Conservation (phyloP, 192 early-diverging fungal genomes). For the Chytriomyces sp. region DNA sequence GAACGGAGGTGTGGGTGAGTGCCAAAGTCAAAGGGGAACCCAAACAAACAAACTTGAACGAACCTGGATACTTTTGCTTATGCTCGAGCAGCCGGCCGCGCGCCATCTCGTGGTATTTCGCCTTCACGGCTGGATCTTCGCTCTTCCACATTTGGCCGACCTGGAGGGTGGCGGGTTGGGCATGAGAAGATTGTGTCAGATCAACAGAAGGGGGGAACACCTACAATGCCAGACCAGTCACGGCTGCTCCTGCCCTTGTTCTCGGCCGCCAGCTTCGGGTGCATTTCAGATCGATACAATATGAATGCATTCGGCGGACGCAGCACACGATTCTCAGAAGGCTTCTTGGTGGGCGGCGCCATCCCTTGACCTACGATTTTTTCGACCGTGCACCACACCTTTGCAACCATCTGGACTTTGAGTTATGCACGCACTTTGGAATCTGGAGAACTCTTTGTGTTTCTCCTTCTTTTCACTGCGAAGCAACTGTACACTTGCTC, state of each 20-base stretch:
- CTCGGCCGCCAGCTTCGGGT: not conserved
- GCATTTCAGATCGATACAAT: not conserved
- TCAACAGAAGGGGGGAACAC: not conserved
- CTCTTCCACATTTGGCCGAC: slow-evolving; percentile 18
- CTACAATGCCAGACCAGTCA: slow-evolving; percentile 13
- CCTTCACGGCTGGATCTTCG: not conserved
- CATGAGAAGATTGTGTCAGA: not conserved
- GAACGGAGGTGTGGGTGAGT: too few relatives aligned
- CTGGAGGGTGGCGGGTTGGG: not conserved
- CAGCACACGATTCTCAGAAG: too few relatives aligned
- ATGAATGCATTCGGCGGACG: slow-evolving; percentile 28
- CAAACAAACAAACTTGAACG: too few relatives aligned
- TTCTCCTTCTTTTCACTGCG: too few relatives aligned
- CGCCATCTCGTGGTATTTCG: slow-evolving; percentile 5
- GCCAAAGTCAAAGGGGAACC: too few relatives aligned
- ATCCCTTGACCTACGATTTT: too few relatives aligned
- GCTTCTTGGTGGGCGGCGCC: too few relatives aligned
- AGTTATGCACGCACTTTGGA: too few relatives aligned
- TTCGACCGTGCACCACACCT: too few relatives aligned
- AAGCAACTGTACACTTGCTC: too few relatives aligned
- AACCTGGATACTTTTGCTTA: slow-evolving; percentile 3
- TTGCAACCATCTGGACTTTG: too few relatives aligned
- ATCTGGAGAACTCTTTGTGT: too few relatives aligned
- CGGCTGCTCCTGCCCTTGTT: slow-evolving; percentile 7
- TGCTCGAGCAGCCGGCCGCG: slow-evolving; percentile 2